A percentile compares a stretch with the other conserved stretches of the same genome.
phyloP scores from a whole-genome alignment of 2,329 filamentous ascomycete genomes.

The Chalaropsis ovoidea region DNA sequence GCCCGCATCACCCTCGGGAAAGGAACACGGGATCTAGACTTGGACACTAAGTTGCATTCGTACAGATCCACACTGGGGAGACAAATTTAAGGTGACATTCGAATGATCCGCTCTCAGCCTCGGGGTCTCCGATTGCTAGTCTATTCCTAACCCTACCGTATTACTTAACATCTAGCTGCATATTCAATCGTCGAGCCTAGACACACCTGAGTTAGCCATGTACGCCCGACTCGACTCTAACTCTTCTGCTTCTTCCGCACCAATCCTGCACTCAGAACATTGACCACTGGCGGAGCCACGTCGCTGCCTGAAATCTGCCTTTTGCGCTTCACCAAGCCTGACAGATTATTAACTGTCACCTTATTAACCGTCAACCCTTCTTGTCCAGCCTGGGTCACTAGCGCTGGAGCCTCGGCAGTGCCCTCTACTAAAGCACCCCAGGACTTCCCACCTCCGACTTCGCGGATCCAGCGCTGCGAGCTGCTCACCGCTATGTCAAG shows the following conservation, averaged over 20 bases:
- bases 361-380: conserved; percentile 9
- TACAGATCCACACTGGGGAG: not conserved
- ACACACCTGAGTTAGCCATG: no score
- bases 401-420: conserved; percentile 22
- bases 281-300: conserved; percentile 30
- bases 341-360: conserved; percentile 38
- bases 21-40: not conserved
- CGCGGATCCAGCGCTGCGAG: conserved; percentile 59
- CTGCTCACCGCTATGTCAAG: conserved; percentile 52
- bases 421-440: conserved; percentile 21
- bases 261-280: conserved; percentile 42
- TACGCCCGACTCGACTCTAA: conserved; percentile 1
- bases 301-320: conserved; percentile 22
- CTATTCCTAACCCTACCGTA: not conserved
- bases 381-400: conserved; percentile 17
- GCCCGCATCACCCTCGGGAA: not conserved
- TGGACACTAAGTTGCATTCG: not conserved
- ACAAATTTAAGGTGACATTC: not conserved
- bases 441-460: conserved; percentile 41
- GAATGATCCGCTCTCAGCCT: not conserved
- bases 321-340: conserved; percentile 42
- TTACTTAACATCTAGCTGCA: not conserved
- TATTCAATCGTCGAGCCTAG: not conserved
- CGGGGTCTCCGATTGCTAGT: not conserved
- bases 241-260: conserved; percentile 49